A percentile compares a stretch with the other conserved stretches of the same genome.
These are phyloP conservation scores for Apiotrichum gamsii DNA, from an alignment of 1,284 basidiomycete species.

Conservation along the genomic window DNA sequence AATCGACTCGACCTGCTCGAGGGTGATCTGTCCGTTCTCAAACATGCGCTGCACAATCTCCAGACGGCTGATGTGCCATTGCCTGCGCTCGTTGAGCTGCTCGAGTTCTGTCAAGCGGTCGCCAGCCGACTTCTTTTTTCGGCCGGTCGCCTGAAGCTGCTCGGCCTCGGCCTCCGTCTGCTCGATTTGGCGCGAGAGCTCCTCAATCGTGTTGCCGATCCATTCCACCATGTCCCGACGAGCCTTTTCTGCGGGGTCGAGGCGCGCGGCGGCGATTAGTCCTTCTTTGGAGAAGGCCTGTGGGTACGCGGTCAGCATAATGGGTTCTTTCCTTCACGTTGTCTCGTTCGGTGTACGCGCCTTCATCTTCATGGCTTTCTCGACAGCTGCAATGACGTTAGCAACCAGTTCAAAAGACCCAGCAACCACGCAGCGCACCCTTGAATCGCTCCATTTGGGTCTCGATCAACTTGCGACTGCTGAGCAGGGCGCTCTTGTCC, in stretches of 20 bases:
- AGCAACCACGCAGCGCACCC: slow-evolving; percentile 2
- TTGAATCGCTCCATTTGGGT: slow-evolving; percentile 99
- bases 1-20: slow-evolving; percentile 72
- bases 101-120: slow-evolving; percentile 77
- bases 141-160: slow-evolving; percentile 57
- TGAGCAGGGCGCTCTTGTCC: slow-evolving; percentile 89
- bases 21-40: slow-evolving; percentile 83
- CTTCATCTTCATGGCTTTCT: slow-evolving; percentile 99
- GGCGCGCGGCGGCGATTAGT: slow-evolving; percentile 83
- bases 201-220: slow-evolving; percentile 82
- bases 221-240: slow-evolving; percentile 85
- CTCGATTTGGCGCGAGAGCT: slow-evolving; percentile 89
- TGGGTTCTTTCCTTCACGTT: too few relatives aligned
- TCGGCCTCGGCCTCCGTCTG: slow-evolving; percentile 93
- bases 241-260: slow-evolving; percentile 95
- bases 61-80: slow-evolving; percentile 90
- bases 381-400: slow-evolving; percentile 62
- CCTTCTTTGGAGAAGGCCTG: slow-evolving; percentile 96
- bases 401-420: too few relatives aligned
- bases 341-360: too few relatives aligned
- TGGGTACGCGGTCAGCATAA: too few relatives aligned
- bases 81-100: slow-evolving; percentile 81
- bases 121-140: slow-evolving; percentile 67
- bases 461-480: slow-evolving; percentile 93
- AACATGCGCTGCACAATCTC: slow-evolving; percentile 90